phyloP scores from a whole-genome alignment of 805 yeast species.

The Schizosaccharomyces cryophilus region DNA sequence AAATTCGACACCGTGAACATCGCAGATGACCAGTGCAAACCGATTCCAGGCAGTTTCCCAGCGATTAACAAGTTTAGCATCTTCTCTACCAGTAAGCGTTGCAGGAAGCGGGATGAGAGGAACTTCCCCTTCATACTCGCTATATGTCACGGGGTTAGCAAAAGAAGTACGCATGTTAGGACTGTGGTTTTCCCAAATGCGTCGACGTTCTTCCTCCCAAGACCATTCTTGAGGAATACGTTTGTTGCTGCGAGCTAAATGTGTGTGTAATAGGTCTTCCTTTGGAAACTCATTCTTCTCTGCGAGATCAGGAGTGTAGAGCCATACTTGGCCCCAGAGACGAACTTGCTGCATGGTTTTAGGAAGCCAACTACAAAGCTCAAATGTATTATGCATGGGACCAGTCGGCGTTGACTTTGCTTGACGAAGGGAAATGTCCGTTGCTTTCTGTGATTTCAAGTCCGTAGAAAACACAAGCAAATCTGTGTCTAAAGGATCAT shows the following conservation, averaged over 20 bases:
- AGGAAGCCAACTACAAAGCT: not conserved
- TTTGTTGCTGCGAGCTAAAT: not conserved
- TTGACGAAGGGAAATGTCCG: not conserved
- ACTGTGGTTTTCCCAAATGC: not conserved
- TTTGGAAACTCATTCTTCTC: not conserved
- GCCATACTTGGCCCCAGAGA: not conserved
- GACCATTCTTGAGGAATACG: not conserved
- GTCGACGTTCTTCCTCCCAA: not conserved
- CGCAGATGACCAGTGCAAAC: not conserved
- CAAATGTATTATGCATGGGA: not conserved
- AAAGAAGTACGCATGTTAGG: not conserved
- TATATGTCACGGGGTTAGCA: not conserved
- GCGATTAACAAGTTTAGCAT: not conserved
- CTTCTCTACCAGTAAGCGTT: not conserved
- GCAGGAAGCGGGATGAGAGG: not conserved
- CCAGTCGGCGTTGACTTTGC: not conserved
- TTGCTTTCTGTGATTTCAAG: not conserved
- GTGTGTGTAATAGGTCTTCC: not conserved
- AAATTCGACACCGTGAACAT: not conserved
- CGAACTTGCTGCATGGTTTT: not conserved
- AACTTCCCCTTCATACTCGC: not conserved
- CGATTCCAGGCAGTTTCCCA: not conserved
- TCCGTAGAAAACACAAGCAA: not conserved
- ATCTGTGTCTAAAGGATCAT: not conserved
- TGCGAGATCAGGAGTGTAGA: not conserved